Evolutionary conservation across 805 yeast species (phyloP).

Genomic region (Suhomyces xylopsoci): DNA sequence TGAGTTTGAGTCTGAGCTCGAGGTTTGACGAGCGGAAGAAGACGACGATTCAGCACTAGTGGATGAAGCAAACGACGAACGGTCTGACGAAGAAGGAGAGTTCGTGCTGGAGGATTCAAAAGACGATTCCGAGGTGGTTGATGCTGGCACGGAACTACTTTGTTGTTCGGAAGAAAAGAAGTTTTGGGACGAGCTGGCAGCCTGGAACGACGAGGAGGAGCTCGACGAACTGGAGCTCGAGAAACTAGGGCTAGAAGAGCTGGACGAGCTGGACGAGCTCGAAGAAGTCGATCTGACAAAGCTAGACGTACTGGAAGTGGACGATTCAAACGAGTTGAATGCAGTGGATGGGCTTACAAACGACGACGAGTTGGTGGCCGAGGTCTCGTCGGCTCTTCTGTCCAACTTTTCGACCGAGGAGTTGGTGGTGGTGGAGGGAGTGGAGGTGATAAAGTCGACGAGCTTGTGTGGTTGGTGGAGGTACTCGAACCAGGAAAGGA

Average conservation of each 20-base stretch:
- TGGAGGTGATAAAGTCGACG: neutral
- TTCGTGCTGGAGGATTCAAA: neutral
- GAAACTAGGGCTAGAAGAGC: neutral
- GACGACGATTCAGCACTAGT: neutral
- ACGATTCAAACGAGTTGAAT: neutral
- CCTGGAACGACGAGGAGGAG: neutral
- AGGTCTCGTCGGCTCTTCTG: neutral
- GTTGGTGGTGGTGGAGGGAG: neutral
- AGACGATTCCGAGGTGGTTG: neutral
- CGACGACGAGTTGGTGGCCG: neutral
- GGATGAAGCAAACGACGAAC: neutral
- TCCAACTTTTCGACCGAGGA: neutral
- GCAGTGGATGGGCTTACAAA: neutral
- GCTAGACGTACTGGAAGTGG: neutral
- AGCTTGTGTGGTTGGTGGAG: neutral
- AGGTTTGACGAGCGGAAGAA: neutral
- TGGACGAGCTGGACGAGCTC: neutral
- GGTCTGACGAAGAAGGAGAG: neutral
- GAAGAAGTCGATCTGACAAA: neutral
- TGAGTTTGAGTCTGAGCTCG: neutral
- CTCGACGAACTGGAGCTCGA: neutral
- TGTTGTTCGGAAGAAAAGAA: neutral
- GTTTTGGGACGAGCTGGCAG: neutral
- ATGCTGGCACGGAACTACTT: neutral
- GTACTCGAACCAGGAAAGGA: neutral